Evolutionary conservation across 805 yeast species (phyloP).

Genomic region (Saturnispora silvae): DNA sequence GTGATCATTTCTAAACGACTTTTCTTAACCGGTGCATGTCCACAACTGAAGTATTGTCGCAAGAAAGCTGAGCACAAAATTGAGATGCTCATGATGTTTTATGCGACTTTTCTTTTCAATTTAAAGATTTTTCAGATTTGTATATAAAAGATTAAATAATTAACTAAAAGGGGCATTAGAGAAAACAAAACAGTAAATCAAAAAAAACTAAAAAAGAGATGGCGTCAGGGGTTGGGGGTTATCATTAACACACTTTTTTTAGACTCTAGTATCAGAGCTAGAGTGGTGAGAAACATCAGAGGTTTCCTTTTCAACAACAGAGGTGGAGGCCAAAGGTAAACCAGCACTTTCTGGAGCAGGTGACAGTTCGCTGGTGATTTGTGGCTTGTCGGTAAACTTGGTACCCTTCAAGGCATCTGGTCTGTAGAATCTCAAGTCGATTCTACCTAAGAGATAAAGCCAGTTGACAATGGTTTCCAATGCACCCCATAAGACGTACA

Average conservation of each 20-base stretch:
- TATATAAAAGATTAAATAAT: neutral
- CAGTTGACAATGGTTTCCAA: constrained; percentile 49
- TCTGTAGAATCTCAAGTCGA: constrained; percentile 70
- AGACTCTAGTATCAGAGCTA: constrained; percentile 9
- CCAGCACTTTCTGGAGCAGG: constrained; percentile 2
- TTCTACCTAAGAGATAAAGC: constrained; percentile 50
- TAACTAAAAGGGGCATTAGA: neutral
- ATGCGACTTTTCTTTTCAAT: no score
- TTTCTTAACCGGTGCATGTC: no score
- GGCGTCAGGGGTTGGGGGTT: no score
- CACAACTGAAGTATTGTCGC: no score
- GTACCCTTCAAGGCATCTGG: constrained; percentile 36
- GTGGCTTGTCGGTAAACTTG: constrained; percentile 6
- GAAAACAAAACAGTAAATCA: neutral
- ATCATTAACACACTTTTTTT: neutral
- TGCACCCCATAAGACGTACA: constrained; percentile 62
- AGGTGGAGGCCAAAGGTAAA: no score
- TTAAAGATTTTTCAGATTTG: no score
- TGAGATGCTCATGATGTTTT: no score
- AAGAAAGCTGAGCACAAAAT: no score
- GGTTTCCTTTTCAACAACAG: constrained; percentile 6
- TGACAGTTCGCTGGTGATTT: constrained; percentile 3
- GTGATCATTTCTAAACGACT: no score
- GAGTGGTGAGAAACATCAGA: constrained; percentile 5
- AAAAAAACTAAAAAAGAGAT: no score